Base-by-base conservation (phyloP, 148 eudicot species). In the Vaccinium macrocarpon region DNA sequence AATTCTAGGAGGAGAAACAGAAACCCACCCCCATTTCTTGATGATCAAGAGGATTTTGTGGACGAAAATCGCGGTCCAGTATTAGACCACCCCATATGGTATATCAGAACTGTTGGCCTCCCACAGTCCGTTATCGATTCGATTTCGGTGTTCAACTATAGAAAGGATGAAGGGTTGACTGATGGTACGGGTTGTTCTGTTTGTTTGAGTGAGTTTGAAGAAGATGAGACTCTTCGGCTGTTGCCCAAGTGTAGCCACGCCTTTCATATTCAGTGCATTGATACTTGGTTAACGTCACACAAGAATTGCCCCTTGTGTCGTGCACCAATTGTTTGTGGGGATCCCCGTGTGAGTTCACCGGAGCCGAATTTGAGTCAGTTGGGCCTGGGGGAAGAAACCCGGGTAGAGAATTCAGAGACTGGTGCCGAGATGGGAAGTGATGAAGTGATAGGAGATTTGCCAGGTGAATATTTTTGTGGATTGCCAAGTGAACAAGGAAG, bases 181-280 rank as follows among this genome's bases (percentile, higher is more conserved):
- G 90, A 92, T 9, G 91, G 89, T 15, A 62, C 79, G 21, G 94
- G 90, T 74, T 93, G 96, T 35, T 87, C 89, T 50, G 90, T 92
- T 87, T 93, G 96, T 79, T 88, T 92, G 87, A 90, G 86, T 35
- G 90, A 90, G 51, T 93, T 93, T 77, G 84, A 88, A 53, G 94
- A 93, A 9, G 91, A 90, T 27, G 96, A 92, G 81, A 87, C 85
- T 76, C 89, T 93, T 23, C 76, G 94, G 84, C 87, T 93, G 42
- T 86, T 93, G 84, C 96, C 94, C 2, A 93, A 93, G 85, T 93
- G 96, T 80, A 89, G 92, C 18, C 94, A 93, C 75, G 94, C 94
- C 46, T 93, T 93, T 86, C 94, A 92, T 82, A 10, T 89, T 12
- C 23, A 38, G 42, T 92, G 96, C 81, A 88, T 93, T 85, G 94